Evolutionary conservation across 768 basidiomycete genomes (phyloP), one percentile per base, ranked within the genome.

Genomic region (Kwoniella bestiolae): DNA sequence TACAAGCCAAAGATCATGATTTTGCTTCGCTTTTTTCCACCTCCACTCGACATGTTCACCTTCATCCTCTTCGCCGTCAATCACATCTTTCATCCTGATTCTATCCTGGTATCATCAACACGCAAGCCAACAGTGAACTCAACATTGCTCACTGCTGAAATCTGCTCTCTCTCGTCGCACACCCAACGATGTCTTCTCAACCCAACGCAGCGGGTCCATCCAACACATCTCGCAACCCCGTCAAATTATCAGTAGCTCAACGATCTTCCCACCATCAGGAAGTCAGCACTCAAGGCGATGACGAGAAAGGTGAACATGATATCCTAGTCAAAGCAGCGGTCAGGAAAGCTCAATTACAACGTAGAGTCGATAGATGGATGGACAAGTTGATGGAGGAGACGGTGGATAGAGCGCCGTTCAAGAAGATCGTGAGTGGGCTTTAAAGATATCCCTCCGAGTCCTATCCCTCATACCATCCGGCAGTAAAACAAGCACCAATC

Each of bases 301-400:
- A 12, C 5, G 9, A 60, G 8, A 35, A 35, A 25, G 49, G 5
- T 14, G 65, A 66, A n/a, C 16, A 31, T 11, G 55, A 55, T 18
- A 41, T 11, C 5, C 29, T 56, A 5, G 16, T 38, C 9, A 26
- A 41, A 38, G 55, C 46, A 18, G 46, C 46, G 46, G 46, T 65
- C 35, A 58, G 60, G 44, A 70, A 66, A 57, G 67, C 59, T 14
- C 66, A 70, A 34, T 59, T 72, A 38, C 58, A 69, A 56, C 61
- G 67, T n/a, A 69, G 72, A 58, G 67, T 65, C 7, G 79, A 80
- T 41, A 63, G 63, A 56, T 80, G 79, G 79, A 67, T 66, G 61
- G 79, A 80, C 62, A 56, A 60, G 50, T 44, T 78, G 34, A 77
- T 76, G 71, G 79, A 78, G 62, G 72, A 72, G 49, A 68, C 70